These are phyloP conservation scores for Rhynchosporium agropyri DNA, from an alignment of 2,329 filamentous ascomycete species.

Conservation along the genomic window DNA sequence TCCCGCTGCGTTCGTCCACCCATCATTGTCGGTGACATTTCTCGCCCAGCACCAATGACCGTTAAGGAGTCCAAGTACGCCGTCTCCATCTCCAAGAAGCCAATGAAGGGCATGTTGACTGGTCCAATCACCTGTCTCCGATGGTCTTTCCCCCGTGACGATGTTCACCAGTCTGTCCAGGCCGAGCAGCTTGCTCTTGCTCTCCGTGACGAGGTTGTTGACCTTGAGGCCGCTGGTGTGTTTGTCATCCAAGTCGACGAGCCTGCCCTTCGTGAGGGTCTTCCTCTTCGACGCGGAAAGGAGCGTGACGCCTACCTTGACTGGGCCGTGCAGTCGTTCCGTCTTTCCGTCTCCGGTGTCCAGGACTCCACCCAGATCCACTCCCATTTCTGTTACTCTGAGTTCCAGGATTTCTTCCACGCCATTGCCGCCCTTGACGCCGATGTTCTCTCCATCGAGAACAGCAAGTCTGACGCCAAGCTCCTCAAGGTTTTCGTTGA, in stretches of 20 bases:
- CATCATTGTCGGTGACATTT: constrained; percentile 98
- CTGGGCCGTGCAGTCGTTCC: constrained; percentile 98
- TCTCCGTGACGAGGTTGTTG: constrained; percentile 96
- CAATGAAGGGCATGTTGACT: constrained; percentile 99
- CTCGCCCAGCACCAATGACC: constrained; percentile 94
- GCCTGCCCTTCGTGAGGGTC: constrained; percentile 98
- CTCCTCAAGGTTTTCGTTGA: constrained; percentile 98
- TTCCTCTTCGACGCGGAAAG: constrained; percentile 89
- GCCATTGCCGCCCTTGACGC: constrained; percentile 97
- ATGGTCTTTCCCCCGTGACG: constrained; percentile 99
- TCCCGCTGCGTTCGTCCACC: constrained; percentile 97
- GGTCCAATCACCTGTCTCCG: constrained; percentile 97
- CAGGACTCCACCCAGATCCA: constrained; percentile 98
- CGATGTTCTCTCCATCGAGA: constrained; percentile 98
- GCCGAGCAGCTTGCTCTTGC: constrained; percentile 98
- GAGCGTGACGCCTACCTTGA: constrained; percentile 96
- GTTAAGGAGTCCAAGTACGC: constrained; percentile 99
- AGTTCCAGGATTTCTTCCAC: constrained; percentile 99
- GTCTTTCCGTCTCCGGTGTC: constrained; percentile 89
- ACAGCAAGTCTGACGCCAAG: constrained; percentile 99
- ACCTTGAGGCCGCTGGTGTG: constrained; percentile 95
- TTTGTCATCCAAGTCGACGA: constrained; percentile 99
- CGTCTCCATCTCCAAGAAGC: constrained; percentile 93
- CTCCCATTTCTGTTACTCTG: constrained; percentile 99
- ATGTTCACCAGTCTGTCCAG: constrained; percentile 98